These are phyloP conservation scores for Pedinophyceae sp. DNA, from an alignment of 139 green algal species.

Conservation along the genomic window DNA sequence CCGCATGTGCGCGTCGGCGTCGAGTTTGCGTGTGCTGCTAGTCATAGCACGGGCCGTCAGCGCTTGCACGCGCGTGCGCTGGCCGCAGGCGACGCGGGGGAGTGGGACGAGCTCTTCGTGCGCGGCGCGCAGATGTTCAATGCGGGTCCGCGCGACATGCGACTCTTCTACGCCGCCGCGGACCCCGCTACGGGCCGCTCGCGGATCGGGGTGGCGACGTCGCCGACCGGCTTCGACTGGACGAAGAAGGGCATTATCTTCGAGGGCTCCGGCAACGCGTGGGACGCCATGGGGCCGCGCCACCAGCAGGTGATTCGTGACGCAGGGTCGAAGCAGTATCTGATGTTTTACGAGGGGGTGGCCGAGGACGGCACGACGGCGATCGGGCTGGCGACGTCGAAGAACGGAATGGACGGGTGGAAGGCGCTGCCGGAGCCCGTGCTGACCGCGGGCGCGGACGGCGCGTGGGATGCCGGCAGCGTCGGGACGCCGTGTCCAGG, in stretches of 20 bases:
- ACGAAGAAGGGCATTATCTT: constrained; percentile 29
- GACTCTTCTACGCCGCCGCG: constrained; percentile 78
- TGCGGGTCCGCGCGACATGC: constrained; percentile 51
- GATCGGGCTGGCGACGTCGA: constrained; percentile 60
- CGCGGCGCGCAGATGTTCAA: constrained; percentile 41
- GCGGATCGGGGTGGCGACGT: constrained; percentile 47
- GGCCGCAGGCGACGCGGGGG: constrained; percentile 56
- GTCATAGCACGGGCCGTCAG: neutral
- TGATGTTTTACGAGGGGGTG: constrained; percentile 87
- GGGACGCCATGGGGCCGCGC: constrained; percentile 40
- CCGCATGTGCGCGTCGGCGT: neutral
- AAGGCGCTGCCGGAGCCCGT: constrained; percentile 17
- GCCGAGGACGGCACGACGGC: constrained; percentile 32
- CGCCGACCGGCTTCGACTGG: constrained; percentile 58
- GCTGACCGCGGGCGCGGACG: constrained; percentile 4
- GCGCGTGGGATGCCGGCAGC: constrained; percentile 51
- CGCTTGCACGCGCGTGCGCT: constrained; percentile 52
- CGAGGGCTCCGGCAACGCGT: constrained; percentile 15
- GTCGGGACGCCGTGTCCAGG: constrained; percentile 60
- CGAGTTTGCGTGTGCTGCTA: neutral
- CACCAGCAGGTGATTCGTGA: constrained; percentile 41
- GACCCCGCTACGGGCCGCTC: constrained; percentile 24
- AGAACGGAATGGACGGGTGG: constrained; percentile 37
- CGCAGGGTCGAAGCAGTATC: constrained; percentile 45
- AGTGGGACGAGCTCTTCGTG: constrained; percentile 73